Percentiles rank a stretch among this genome's conserved stretches.
Conservation (phyloP, 208 protist species). For the Acanthamoeba royreba region DNA sequence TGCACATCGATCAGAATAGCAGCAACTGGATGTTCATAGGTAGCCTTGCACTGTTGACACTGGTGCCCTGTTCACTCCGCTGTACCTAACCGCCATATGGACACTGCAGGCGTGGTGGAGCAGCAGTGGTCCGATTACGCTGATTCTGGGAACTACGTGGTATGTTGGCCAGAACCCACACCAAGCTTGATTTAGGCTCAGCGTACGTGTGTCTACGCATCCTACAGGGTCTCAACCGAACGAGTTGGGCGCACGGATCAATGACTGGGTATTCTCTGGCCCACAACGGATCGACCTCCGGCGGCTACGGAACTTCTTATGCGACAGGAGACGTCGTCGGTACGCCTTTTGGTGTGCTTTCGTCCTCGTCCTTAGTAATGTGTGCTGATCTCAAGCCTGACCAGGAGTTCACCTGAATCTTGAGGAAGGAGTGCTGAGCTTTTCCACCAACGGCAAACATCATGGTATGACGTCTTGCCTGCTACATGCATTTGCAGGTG, state of each 20-base stretch:
- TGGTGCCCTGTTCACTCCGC: no score
- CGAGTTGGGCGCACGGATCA: background rate
- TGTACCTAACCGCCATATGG: background rate
- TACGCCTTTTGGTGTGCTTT: background rate
- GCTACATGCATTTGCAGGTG: no score
- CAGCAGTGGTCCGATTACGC: background rate
- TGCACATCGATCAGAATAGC: background rate
- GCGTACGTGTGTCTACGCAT: background rate
- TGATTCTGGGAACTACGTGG: background rate
- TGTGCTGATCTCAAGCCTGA: background rate
- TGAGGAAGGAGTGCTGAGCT: background rate
- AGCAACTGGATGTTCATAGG: slow-evolving; percentile 3
- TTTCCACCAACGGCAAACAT: background rate
- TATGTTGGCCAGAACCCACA: background rate
- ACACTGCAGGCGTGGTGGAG: background rate
- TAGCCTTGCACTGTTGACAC: no score
- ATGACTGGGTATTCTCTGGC: background rate
- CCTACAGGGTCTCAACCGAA: background rate
- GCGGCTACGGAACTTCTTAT: background rate
- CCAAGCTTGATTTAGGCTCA: background rate
- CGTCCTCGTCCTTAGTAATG: background rate
- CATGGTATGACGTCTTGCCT: background rate
- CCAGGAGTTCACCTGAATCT: background rate
- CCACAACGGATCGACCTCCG: background rate
- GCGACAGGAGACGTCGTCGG: background rate